Evolutionary conservation across 2,329 filamentous ascomycete species (phyloP), one percentile per base, ranked within the genome.

Genomic region (Ceratocystis eucalypticola): DNA sequence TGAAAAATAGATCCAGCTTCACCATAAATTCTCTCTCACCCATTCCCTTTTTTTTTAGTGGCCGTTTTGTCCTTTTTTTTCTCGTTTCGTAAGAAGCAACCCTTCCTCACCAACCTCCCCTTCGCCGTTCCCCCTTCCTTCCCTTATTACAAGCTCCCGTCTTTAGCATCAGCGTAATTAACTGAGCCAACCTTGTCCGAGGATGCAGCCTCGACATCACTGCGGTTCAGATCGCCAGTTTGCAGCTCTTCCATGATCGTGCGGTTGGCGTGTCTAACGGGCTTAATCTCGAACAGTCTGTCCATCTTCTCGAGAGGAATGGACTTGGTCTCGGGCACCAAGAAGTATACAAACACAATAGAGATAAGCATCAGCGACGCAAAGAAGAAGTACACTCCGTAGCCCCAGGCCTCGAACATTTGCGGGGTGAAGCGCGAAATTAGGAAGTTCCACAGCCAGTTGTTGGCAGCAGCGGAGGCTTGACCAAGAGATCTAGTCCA

Each of bases 361-460:
- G 82, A 82, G 8, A 80, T 67, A 12, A 87, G 73, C 79, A 86
- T 87, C 61, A 87, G 76, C 0, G 80, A 77, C 1, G 84, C 85
- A 69, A 88, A 88, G 78, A 88, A 87, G 70, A 88, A 83, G 74
- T 67, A 67, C 0, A 87, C 84, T 28, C 84, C 86, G 70, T 82
- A 87, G n/a, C 77, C 76, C 78, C 82, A 81, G 7, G 76, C 74
- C 25, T 76, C 72, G 70, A 85, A 82, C 83, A 88, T 88, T 69
- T 86, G 82, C 30, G 81, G 84, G 0, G 84, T 88, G 76, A 87
- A 88, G 10, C 85, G 80, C 0, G 80, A 80, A 70, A 89, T 82
- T 72, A 89, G 79, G 73, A 89, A 88, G 74, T 88, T 89, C 78
- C 78, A 87, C 71, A 87, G 80, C 87, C 87, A 90, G 74, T 90